Conservation (phyloP, 768 basidiomycete genomes). For the Crepidotus variabilis region DNA sequence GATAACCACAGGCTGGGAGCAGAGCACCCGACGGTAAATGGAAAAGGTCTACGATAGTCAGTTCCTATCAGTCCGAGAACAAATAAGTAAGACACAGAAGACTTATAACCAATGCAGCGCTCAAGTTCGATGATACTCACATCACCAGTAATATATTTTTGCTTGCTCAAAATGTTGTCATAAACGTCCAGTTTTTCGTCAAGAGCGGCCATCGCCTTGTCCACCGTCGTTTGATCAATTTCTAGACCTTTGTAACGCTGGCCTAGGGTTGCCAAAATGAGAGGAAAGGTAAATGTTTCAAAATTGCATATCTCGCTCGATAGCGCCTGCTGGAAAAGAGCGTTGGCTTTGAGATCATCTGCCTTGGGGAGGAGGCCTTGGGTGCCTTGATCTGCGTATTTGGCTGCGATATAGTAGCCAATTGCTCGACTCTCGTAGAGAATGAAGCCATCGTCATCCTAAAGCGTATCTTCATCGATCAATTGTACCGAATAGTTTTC, state of each 20-base stretch:
- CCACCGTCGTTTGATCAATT: conserved; percentile 19
- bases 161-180: conserved; percentile 48
- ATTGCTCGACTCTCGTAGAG: conserved; percentile 66
- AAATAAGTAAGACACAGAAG: not conserved
- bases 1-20: conserved; percentile 23
- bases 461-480: not conserved
- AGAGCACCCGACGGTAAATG: conserved; percentile 36
- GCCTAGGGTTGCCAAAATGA: conserved; percentile 49
- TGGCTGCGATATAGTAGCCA: conserved; percentile 51
- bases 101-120: not conserved
- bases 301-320: conserved; percentile 54
- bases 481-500: not conserved
- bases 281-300: conserved; percentile 31
- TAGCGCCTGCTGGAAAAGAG: conserved; percentile 43
- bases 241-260: conserved; percentile 35
- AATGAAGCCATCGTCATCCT: conserved; percentile 59
- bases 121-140: conserved; percentile 26
- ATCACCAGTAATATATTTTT: conserved; percentile 52
- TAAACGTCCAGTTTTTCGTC: conserved; percentile 45
- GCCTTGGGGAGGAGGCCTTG: conserved; percentile 43
- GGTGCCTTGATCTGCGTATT: conserved; percentile 49
- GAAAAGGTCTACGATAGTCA: conserved; percentile 47
- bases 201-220: conserved; percentile 25
- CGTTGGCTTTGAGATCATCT: conserved; percentile 34
- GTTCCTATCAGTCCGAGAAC: conserved; percentile 13